These are phyloP conservation scores for Beta corolliflora DNA, from an alignment of 179 eudicot species.

Conservation along the genomic window DNA sequence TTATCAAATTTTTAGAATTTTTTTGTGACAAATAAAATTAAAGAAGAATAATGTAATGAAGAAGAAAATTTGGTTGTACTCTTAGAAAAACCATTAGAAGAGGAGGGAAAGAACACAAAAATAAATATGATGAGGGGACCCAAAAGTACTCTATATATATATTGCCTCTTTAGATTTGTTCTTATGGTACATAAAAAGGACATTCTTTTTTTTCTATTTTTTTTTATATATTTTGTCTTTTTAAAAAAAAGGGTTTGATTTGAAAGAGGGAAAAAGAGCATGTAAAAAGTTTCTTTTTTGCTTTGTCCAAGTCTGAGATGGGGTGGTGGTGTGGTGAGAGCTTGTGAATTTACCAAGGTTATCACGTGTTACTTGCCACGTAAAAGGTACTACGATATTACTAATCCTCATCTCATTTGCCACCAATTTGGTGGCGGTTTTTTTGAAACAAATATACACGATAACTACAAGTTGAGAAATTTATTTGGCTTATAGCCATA, in stretches of 20 bases:
- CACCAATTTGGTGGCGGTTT: too few relatives aligned
- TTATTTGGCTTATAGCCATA: too few relatives aligned
- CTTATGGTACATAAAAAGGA: conserved; percentile 8
- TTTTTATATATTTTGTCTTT: too few relatives aligned
- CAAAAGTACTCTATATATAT: neutral
- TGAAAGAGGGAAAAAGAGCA: conserved; percentile 6
- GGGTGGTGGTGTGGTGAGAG: conserved; percentile 1
- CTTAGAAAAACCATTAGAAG: neutral
- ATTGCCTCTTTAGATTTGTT: neutral
- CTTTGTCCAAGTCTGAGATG: neutral
- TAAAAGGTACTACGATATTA: neutral
- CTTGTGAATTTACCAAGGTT: conserved; percentile 15
- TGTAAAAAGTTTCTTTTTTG: conserved; percentile 8
- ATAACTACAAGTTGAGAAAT: too few relatives aligned
- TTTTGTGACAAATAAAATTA: neutral
- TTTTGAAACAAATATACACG: too few relatives aligned
- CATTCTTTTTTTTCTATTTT: neutral
- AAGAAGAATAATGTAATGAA: neutral
- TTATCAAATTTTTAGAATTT: neutral
- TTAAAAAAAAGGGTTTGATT: neutral
- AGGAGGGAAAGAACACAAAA: too few relatives aligned
- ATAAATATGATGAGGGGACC: neutral
- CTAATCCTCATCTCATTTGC: neutral
- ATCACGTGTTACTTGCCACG: conserved; percentile 18
- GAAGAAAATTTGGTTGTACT: neutral